Base-by-base conservation (phyloP, 2,329 filamentous ascomycete genomes). In the Curvularia spicifera region DNA sequence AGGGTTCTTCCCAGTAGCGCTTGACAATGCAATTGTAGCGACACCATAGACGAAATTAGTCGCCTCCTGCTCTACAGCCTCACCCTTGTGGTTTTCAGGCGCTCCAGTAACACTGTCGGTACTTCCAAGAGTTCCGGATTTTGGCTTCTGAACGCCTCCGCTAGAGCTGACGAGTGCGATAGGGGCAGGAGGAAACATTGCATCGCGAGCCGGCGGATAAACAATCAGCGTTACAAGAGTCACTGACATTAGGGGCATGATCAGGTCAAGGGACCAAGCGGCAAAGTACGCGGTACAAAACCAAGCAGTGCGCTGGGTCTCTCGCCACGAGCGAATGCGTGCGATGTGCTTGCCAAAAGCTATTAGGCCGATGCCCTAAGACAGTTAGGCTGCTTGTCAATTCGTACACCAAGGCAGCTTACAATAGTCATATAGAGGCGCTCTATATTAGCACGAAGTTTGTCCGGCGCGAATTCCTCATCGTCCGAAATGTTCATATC, bases 391-490 rank as follows among this genome's bases (percentile, higher is more conserved):
- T 29, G 24, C 56, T 1, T 28, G 1, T 26, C 9, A 22, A 5
- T 1, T 18, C 8, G 49, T 24, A 43, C n/a, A 48, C 5, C 12
- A 4, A 9, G 42, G 3, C 31, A 13, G 57, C 75, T 57, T 72
- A 76, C 80, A 0, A 96, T 86, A 0, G 89, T 91, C 83, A 92
- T 93, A 73, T 96, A 96, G 10, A 95, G 79, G 13, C 92, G 83
- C 76, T 96, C 92, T 4, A 95, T 73, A 52, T 90, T 92, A 2
- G 88, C 86, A 10, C 91, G 84, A 44, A 96, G 80, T 78, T 95
- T 95, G 70, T 95, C 91, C 0, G 91, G 91, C 0, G 89, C 91
- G 73, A 95, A 95, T 56, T 93, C 89, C 65, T 95, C 91, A 53
- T 94, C 88, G 39, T 93, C 89, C 4, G 91, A 88, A 55, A 91